phyloP scores from a whole-genome alignment of 805 yeast genomes.

The Spathaspora gorwiae region DNA sequence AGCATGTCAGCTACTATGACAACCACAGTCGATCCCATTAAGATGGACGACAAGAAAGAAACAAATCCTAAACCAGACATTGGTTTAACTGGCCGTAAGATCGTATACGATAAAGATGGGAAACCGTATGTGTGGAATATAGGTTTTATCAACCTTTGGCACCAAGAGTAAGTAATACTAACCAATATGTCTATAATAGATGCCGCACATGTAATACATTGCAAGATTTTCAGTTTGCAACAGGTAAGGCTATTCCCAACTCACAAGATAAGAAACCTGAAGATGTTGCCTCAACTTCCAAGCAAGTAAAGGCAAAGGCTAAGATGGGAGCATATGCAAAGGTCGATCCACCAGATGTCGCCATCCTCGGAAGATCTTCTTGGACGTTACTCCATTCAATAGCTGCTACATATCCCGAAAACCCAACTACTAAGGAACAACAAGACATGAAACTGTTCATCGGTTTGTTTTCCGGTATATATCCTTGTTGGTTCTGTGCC shows the following conservation, averaged over 20 bases:
- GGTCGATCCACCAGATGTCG: constrained; percentile 85
- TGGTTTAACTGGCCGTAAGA: constrained; percentile 62
- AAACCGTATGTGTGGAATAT: constrained; percentile 70
- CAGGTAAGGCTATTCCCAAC: constrained; percentile 13
- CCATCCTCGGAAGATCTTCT: constrained; percentile 72
- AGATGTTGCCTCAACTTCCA: background rate
- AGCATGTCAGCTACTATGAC: background rate
- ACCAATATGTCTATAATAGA: constrained; percentile 22
- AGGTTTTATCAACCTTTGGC: background rate
- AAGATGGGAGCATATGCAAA: constrained; percentile 24
- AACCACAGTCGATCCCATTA: background rate
- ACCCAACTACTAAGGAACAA: constrained; percentile 60
- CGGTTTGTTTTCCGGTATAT: constrained; percentile 65
- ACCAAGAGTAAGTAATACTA: constrained; percentile 1
- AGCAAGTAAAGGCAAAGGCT: constrained; percentile 1
- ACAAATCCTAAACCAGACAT: constrained; percentile 30
- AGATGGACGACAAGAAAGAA: background rate
- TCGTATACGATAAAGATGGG: constrained; percentile 81
- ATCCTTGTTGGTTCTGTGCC: constrained; percentile 95
- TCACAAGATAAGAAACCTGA: constrained; percentile 4
- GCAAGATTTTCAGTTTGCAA: constrained; percentile 70
- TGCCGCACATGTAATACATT: constrained; percentile 88
- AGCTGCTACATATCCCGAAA: constrained; percentile 83
- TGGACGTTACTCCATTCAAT: constrained; percentile 91
- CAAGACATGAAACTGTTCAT: constrained; percentile 68